These are phyloP conservation scores for Leccinum angustisporum DNA, from an alignment of 1,284 basidiomycete genomes.

Conservation along the genomic window DNA sequence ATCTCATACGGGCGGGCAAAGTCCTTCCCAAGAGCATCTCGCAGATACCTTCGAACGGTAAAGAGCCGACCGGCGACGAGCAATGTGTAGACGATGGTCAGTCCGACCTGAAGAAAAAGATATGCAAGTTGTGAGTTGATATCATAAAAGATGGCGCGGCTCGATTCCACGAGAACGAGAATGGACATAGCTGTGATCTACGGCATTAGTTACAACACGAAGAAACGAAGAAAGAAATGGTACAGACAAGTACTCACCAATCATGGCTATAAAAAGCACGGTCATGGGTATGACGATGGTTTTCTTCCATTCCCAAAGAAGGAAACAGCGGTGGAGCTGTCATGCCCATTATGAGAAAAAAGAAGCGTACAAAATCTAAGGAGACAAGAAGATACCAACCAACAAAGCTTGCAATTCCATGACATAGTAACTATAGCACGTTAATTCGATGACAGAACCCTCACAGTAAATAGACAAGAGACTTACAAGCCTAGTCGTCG, in stretches of 20 bases:
- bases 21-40: conserved; percentile 17
- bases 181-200: conserved; percentile 23
- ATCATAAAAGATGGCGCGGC: conserved; percentile 25
- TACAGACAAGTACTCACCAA: conserved; percentile 19
- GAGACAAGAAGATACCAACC: conserved; percentile 3
- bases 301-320: conserved; percentile 26
- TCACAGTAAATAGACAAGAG: not conserved
- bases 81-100: conserved; percentile 32
- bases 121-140: conserved; percentile 29
- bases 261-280: conserved; percentile 22
- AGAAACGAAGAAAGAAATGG: not conserved
- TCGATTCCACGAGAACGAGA: conserved; percentile 25
- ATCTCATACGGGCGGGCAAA: conserved; percentile 23
- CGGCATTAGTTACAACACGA: not conserved
- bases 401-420: conserved; percentile 28
- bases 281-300: conserved; percentile 25
- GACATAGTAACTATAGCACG: conserved; percentile 17
- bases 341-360: not conserved
- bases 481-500: conserved; percentile 25
- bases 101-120: conserved; percentile 29
- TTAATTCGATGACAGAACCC: not conserved
- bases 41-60: conserved; percentile 18
- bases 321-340: conserved; percentile 32
- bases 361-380: not conserved
- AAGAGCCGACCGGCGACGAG: conserved; percentile 30